A percentile compares a stretch with the other conserved stretches of the same genome.
Conservation (phyloP, 2,329 filamentous ascomycete species). For the Alternaria ethzedia region DNA sequence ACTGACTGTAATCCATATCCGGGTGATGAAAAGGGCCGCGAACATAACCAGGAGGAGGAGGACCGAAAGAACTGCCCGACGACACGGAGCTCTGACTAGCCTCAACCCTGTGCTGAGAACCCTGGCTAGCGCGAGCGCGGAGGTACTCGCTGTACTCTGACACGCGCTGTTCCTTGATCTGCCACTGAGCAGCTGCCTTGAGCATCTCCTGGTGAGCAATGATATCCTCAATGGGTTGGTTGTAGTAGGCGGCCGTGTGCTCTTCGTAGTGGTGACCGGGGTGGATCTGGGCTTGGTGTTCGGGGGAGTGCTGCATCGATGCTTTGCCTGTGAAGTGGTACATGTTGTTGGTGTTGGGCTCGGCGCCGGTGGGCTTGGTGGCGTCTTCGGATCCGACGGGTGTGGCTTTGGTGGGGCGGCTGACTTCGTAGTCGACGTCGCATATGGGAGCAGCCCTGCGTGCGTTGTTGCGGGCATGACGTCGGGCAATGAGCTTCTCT, state of each 20-base stretch:
- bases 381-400: neutral
- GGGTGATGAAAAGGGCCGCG: neutral
- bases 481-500: neutral
- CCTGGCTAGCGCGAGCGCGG: slow-evolving; percentile 20
- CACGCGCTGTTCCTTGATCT: slow-evolving; percentile 26
- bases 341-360: neutral
- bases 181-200: slow-evolving; percentile 20
- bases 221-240: neutral
- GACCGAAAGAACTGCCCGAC: neutral
- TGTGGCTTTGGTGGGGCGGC: neutral
- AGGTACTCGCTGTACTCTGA: slow-evolving; percentile 28
- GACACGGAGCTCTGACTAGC: neutral
- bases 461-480: neutral
- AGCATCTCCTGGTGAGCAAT: neutral
- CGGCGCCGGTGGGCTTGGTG: neutral
- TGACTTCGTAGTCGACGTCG: neutral
- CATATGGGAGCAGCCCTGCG: neutral
- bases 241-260: neutral
- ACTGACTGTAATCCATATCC: neutral
- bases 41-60: neutral
- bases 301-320: neutral
- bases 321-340: neutral
- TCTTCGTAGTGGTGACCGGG: neutral
- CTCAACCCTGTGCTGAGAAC: slow-evolving; percentile 10
- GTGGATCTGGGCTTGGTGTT: neutral